Base-by-base conservation (phyloP, 768 basidiomycete species). In the Tephrocybe sp. region DNA sequence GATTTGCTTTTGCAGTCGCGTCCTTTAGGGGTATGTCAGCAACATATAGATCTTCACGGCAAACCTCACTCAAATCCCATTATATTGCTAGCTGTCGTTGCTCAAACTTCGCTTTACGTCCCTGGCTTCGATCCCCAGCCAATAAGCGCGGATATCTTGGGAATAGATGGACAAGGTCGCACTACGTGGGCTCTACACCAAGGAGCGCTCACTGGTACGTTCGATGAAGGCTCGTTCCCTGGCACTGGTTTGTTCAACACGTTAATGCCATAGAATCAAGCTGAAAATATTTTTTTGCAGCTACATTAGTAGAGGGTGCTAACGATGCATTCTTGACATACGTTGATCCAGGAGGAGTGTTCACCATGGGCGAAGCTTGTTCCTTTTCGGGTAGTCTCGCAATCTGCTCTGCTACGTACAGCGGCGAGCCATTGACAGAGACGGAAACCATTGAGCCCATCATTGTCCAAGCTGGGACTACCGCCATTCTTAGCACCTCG, bases 111-210 rank as follows among this genome's bases (percentile, higher is more conserved):
- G 13, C 49, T 64, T 26, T 60, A 50, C 46, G 54, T 66, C 30
- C 65, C 61, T 16, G 60, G 60, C 4, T 60, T 61, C 46, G 63
- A 66, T 51, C 57, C 63, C 19, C 61, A 63, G 40, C 65, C 63
- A 22, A 40, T 66, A 14, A 65, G 59, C 36, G 65, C 65, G 4
- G 61, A 66, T 44, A 56, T 65, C 17, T 45, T 62, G 14, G 62
- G 62, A 17, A 57, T 65, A 13, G 63, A 62, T 36, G 51, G 46
- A n/a, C 46, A 60, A 50, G 64, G 61, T 16, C 55, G 59, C 14
- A 66, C 65, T 35, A 66, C 65, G 14, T 66, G 61, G 58, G 58
- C 54, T 13, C 36, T 66, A 43, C 60, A 61, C 43, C 56, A 56
- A 39, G 62, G 57, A 42, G 39, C 51, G 23, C 48, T 50, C 26